phyloP scores from a whole-genome alignment of 768 basidiomycete genomes.

The Termitomyces sp. region DNA sequence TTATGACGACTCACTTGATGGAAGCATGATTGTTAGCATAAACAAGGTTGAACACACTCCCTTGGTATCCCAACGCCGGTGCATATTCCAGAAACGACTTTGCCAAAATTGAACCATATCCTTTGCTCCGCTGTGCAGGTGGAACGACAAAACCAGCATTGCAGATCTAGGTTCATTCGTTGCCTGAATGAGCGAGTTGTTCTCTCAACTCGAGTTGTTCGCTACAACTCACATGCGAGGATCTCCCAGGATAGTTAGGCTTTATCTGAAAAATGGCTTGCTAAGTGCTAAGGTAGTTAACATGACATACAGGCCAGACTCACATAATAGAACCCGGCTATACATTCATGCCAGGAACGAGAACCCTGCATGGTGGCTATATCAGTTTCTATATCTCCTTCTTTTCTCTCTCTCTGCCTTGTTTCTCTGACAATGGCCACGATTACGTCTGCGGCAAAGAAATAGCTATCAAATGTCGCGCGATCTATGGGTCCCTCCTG shows the following conservation, averaged over 20 bases:
- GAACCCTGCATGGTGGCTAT: constrained; percentile 42
- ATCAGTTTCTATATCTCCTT: constrained; percentile 17
- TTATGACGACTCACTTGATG: constrained; percentile 39
- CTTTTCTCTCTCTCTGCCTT: constrained; percentile 17
- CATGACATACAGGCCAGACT: constrained; percentile 18
- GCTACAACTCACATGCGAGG: constrained; percentile 68
- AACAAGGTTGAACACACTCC: constrained; percentile 88
- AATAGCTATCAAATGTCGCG: constrained; percentile 65
- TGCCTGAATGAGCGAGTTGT: background rate
- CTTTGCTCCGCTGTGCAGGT: constrained; percentile 50
- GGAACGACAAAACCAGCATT: constrained; percentile 88
- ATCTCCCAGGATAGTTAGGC: constrained; percentile 87
- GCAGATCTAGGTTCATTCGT: constrained; percentile 50
- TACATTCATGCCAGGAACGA: constrained; percentile 58
- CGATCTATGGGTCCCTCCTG: constrained; percentile 60
- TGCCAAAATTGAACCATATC: constrained; percentile 69
- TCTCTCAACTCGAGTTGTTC: background rate
- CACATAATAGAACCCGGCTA: constrained; percentile 80
- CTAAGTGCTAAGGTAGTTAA: background rate
- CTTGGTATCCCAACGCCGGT: constrained; percentile 70
- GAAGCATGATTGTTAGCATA: constrained; percentile 81
- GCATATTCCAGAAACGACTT: constrained; percentile 78
- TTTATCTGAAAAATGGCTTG: constrained; percentile 43
- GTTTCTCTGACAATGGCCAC: constrained; percentile 45
- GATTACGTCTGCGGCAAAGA: constrained; percentile 72